These are phyloP conservation scores for Pseudonitzschia pungens DNA, from an alignment of 108 stramenopile species.

Conservation along the genomic window DNA sequence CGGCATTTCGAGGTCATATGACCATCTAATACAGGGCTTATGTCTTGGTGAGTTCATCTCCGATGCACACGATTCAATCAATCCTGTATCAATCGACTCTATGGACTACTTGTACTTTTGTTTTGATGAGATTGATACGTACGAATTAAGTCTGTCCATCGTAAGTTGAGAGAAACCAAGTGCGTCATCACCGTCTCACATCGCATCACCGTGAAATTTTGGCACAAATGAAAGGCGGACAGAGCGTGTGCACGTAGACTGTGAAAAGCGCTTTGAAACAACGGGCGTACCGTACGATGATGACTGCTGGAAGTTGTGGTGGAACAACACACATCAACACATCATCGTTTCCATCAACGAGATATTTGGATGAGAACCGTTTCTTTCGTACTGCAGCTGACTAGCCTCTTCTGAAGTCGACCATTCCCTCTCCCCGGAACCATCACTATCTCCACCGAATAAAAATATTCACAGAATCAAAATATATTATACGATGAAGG, in stretches of 20 bases:
- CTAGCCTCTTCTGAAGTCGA: neutral
- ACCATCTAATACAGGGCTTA: too few relatives aligned
- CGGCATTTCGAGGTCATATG: too few relatives aligned
- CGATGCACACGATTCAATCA: neutral
- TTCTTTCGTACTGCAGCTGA: neutral
- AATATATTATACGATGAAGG: constrained; percentile 11
- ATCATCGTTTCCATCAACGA: constrained; percentile 3
- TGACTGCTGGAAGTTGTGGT: constrained; percentile 1
- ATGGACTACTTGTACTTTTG: neutral
- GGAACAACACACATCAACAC: constrained; percentile 1
- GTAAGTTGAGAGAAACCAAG: neutral
- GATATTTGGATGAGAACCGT: neutral
- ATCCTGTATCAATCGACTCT: neutral
- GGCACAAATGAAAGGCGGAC: neutral
- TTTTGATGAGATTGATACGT: neutral
- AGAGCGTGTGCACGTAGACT: neutral
- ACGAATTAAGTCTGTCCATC: neutral
- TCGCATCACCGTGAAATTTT: neutral
- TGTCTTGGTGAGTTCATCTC: too few relatives aligned
- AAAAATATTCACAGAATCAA: neutral
- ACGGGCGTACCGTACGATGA: neutral
- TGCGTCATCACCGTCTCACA: neutral
- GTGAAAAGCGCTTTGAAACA: too few relatives aligned
- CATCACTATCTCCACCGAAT: neutral
- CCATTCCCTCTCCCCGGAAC: neutral